phyloP scores from a whole-genome alignment of 129 eudicot species.

The Lonicera japonica region DNA sequence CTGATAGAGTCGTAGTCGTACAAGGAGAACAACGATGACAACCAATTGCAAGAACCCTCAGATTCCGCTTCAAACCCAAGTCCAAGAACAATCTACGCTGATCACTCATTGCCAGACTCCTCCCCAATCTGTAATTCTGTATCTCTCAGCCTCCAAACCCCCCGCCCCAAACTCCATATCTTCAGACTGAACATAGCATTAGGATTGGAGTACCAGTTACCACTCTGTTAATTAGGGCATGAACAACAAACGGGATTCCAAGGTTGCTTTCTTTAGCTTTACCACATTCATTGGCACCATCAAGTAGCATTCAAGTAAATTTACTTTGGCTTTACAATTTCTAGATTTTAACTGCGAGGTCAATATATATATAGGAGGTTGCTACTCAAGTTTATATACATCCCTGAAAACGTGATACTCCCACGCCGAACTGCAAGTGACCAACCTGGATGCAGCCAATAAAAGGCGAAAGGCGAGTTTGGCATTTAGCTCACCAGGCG shows the following conservation, averaged over 20 bases:
- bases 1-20: constrained; percentile 36
- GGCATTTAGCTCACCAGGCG: no score
- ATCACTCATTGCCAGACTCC: constrained; percentile 45
- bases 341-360: not conserved
- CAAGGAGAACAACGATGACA: constrained; percentile 31
- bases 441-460: no score
- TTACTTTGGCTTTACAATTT: no score
- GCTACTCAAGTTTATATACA: not conserved
- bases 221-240: no score
- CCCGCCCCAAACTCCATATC: no score
- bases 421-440: not conserved
- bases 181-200: no score
- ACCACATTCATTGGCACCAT: not conserved
- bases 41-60: not conserved
- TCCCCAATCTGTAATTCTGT: constrained; percentile 69
- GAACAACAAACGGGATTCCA: not conserved
- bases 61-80: not conserved
- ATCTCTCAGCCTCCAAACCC: constrained; percentile 63
- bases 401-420: not conserved
- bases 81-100: constrained; percentile 4
- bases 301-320: not conserved
- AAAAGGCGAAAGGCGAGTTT: no score
- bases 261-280: not conserved
- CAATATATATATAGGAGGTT: not conserved
- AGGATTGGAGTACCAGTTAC: not conserved